A percentile compares a stretch with the other conserved stretches of the same genome.
phyloP scores from a whole-genome alignment of 2,329 filamentous ascomycete genomes.

The Sclerotinia sclerotiorum region DNA sequence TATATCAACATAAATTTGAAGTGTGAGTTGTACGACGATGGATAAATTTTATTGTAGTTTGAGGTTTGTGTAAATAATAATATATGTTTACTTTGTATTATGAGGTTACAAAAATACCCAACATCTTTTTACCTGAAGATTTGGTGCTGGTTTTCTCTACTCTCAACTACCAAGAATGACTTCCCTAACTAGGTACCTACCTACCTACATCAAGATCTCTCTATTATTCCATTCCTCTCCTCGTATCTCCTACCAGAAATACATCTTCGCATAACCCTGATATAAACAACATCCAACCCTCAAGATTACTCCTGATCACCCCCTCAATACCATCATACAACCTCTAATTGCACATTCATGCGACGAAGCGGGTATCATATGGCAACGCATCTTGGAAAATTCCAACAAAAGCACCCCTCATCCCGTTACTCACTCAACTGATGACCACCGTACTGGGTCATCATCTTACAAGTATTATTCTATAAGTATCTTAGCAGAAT shows the following conservation, averaged over 20 bases:
- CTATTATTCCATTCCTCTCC: no score
- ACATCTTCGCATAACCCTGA: neutral
- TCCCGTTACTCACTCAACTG: neutral
- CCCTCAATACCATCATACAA: neutral
- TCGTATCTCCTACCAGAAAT: no score
- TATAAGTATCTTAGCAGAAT: neutral
- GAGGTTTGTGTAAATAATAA: neutral
- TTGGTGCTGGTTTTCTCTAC: no score
- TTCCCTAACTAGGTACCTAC: no score
- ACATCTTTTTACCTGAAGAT: no score
- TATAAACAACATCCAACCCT: neutral
- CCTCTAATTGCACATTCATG: constrained; percentile 14
- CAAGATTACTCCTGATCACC: neutral
- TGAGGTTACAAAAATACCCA: no score
- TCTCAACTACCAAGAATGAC: no score
- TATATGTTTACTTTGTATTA: no score
- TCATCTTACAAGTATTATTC: neutral
- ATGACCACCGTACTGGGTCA: no score
- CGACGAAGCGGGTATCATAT: neutral
- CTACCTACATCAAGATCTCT: no score
- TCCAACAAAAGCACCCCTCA: constrained; percentile 31
- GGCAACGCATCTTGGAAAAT: neutral
- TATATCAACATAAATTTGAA: neutral
- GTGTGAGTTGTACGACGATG: neutral
- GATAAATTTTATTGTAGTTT: neutral